Evolutionary conservation across 2,329 filamentous ascomycete species (phyloP).

Genomic region (Huntiella decipiens): DNA sequence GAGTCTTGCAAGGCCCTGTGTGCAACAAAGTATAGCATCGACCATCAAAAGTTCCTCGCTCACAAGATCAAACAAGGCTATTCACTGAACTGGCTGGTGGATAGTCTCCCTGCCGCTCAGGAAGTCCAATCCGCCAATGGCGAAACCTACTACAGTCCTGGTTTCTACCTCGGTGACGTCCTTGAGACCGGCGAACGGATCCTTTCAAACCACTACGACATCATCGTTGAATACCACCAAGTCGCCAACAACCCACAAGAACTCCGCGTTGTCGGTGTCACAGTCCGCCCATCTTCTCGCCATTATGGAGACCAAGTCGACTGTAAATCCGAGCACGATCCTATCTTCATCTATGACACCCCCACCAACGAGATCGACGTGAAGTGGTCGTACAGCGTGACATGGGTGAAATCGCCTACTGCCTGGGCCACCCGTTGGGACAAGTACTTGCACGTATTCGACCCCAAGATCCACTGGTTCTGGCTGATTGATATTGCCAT

Average conservation of each 20-base stretch:
- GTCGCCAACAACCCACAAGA: conserved; percentile 43
- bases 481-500: conserved; percentile 91
- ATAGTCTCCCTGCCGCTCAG: conserved; percentile 82
- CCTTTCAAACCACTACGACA: conserved; percentile 93
- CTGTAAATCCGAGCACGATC: conserved; percentile 38
- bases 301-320: conserved; percentile 39
- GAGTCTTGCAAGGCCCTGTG: conserved; percentile 77
- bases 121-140: conserved; percentile 52
- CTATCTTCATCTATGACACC: conserved; percentile 44
- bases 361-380: conserved; percentile 37
- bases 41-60: conserved; percentile 62
- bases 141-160: conserved; percentile 73
- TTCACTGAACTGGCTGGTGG: conserved; percentile 88
- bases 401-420: conserved; percentile 67
- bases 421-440: conserved; percentile 97
- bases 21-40: conserved; percentile 40
- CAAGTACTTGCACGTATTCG: conserved; percentile 93
- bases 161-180: conserved; percentile 57
- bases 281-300: conserved; percentile 65
- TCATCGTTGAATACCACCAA: conserved; percentile 79
- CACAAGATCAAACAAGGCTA: conserved; percentile 67
- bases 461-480: conserved; percentile 98
- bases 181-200: conserved; percentile 24
- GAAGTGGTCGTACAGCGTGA: conserved; percentile 80
- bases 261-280: conserved; percentile 77